Conservation (phyloP, 73 alveolate genomes). For the Tetrahymena thermophila region DNA sequence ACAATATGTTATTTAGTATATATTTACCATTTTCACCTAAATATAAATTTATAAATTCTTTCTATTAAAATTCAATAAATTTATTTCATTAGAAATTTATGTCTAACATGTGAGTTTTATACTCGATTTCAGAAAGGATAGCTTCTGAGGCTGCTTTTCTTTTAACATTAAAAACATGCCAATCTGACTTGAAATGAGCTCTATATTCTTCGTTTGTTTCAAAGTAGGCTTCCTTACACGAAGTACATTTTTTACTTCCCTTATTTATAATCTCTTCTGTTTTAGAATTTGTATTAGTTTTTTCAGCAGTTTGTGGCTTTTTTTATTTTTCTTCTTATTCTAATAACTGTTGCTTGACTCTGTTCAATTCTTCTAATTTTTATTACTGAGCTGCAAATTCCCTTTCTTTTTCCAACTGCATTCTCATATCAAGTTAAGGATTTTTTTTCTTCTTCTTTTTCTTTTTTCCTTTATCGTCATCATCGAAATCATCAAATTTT, state of each 20-base stretch:
- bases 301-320: not conserved
- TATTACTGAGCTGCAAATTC: not conserved
- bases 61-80: too few species aligned
- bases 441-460: constrained; percentile 8
- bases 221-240: constrained; percentile 31
- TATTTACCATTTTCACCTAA: too few species aligned
- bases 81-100: not conserved
- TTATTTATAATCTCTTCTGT: not conserved
- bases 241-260: constrained; percentile 28
- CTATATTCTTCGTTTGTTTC: constrained; percentile 46
- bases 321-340: constrained; percentile 8
- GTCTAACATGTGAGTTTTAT: not conserved
- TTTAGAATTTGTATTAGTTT: not conserved
- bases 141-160: constrained; percentile 10
- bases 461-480: constrained; percentile 11
- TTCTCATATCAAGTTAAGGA: not conserved
- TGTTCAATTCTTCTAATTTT: not conserved
- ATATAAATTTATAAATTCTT: too few species aligned
- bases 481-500: constrained; percentile 14
- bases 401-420: constrained; percentile 4
- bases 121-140: not conserved
- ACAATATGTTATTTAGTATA: too few species aligned
- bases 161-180: constrained; percentile 56
- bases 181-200: constrained; percentile 62
- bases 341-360: not conserved